These are phyloP conservation scores for Calvatia gigantea DNA, from an alignment of 768 basidiomycete genomes.

Conservation along the genomic window DNA sequence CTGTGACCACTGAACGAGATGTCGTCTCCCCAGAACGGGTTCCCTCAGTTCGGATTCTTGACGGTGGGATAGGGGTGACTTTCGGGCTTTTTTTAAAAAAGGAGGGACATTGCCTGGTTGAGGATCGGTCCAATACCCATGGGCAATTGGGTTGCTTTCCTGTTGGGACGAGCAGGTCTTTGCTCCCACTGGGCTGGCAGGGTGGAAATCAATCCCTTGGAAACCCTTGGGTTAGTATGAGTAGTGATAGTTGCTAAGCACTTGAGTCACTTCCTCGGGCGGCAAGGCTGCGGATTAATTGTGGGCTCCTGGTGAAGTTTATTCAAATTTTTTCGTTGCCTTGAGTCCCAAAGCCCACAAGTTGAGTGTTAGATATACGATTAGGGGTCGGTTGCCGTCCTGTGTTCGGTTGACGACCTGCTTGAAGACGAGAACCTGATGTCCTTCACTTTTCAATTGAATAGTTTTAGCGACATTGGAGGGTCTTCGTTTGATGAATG, in stretches of 20 bases:
- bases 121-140: no score
- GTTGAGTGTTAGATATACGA: neutral
- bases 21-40: neutral
- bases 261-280: no score
- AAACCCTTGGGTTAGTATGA: no score
- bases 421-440: neutral
- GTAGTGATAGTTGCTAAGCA: no score
- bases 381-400: neutral
- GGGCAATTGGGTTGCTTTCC: no score
- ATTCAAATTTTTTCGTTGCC: neutral
- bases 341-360: neutral
- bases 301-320: neutral
- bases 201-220: no score
- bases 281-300: neutral
- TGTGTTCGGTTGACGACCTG: neutral
- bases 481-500: neutral
- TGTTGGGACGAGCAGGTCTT: no score
- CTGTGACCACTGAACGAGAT: constrained; percentile 3
- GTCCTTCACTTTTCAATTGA: neutral
- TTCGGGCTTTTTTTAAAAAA: neutral
- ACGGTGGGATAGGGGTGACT: neutral
- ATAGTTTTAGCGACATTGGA: neutral
- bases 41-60: neutral
- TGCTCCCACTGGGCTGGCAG: no score
- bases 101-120: no score